These are phyloP conservation scores for Aureobasidium sp. DNA, from an alignment of 2,329 filamentous ascomycete species.

Conservation along the genomic window DNA sequence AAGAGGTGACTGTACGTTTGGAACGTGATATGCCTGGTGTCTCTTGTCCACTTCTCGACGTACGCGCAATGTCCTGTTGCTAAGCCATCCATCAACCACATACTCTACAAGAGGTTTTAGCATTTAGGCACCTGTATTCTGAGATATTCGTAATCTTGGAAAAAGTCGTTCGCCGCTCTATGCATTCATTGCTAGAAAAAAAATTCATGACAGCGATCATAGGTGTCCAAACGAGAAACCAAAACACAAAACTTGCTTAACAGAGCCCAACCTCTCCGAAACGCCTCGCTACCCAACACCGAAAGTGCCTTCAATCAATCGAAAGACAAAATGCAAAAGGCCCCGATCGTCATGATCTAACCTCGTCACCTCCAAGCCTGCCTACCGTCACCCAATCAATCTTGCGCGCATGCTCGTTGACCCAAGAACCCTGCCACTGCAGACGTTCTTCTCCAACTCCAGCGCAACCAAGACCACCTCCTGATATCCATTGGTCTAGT, in stretches of 20 bases:
- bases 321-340: neutral
- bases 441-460: slow-evolving; percentile 30
- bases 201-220: neutral
- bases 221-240: slow-evolving; percentile 6
- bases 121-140: slow-evolving; percentile 1
- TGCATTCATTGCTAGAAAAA: neutral
- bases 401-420: slow-evolving; percentile 38
- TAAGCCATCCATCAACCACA: neutral
- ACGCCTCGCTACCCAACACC: slow-evolving; percentile 13
- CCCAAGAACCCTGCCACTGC: slow-evolving; percentile 38
- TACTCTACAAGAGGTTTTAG: neutral
- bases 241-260: neutral
- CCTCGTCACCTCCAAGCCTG: slow-evolving; percentile 39
- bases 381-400: slow-evolving; percentile 44
- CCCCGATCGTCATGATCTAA: neutral
- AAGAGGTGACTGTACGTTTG: neutral
- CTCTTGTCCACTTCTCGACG: neutral
- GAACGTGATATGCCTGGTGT: neutral
- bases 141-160: neutral
- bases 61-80: slow-evolving; percentile 5
- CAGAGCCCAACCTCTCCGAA: neutral
- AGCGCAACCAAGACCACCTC: slow-evolving; percentile 58
- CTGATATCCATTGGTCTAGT: slow-evolving; percentile 62
- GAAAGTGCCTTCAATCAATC: neutral
- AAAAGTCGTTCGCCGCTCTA: neutral